phyloP scores from a whole-genome alignment of 2,329 filamentous ascomycete species.

The Raffaelea albimanens region DNA sequence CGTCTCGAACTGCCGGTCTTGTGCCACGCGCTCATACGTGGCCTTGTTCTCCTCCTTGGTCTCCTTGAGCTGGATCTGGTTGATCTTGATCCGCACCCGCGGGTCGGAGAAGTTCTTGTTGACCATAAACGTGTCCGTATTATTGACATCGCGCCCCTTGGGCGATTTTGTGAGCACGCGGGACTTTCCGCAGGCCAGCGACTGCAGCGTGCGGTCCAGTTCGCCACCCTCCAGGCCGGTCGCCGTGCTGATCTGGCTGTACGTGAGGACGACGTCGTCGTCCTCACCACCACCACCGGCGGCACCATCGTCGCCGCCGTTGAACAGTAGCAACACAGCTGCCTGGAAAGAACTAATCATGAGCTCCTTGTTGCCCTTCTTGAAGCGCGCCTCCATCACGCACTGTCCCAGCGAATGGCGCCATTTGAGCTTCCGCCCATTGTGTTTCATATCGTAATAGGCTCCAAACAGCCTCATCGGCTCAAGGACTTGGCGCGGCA shows the following conservation, averaged over 20 bases:
- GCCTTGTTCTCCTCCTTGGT: slow-evolving; percentile 91
- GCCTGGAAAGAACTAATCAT: slow-evolving; percentile 89
- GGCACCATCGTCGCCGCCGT: slow-evolving; percentile 43
- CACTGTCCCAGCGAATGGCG: slow-evolving; percentile 91
- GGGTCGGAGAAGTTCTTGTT: slow-evolving; percentile 69
- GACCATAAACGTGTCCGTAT: slow-evolving; percentile 74
- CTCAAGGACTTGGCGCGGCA: slow-evolving; percentile 66
- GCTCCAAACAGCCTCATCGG: slow-evolving; percentile 73
- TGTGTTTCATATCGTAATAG: slow-evolving; percentile 86
- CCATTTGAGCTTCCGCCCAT: slow-evolving; percentile 78
- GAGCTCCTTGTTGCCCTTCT: slow-evolving; percentile 74
- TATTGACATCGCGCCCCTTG: slow-evolving; percentile 68
- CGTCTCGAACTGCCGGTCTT: slow-evolving; percentile 89
- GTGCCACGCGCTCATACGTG: slow-evolving; percentile 81
- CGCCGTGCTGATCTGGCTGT: slow-evolving; percentile 63
- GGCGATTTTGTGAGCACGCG: slow-evolving; percentile 79
- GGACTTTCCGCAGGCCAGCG: slow-evolving; percentile 82
- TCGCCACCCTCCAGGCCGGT: slow-evolving; percentile 70
- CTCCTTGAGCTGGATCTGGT: slow-evolving; percentile 95
- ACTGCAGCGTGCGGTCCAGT: slow-evolving; percentile 84
- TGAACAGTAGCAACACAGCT: slow-evolving; percentile 84
- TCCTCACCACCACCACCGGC: neutral
- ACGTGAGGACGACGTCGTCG: slow-evolving; percentile 47
- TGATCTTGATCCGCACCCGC: slow-evolving; percentile 93
- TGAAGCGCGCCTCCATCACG: slow-evolving; percentile 71